Conservation (phyloP, 202 grass and related monocot genomes). For the Carex arenaria region DNA sequence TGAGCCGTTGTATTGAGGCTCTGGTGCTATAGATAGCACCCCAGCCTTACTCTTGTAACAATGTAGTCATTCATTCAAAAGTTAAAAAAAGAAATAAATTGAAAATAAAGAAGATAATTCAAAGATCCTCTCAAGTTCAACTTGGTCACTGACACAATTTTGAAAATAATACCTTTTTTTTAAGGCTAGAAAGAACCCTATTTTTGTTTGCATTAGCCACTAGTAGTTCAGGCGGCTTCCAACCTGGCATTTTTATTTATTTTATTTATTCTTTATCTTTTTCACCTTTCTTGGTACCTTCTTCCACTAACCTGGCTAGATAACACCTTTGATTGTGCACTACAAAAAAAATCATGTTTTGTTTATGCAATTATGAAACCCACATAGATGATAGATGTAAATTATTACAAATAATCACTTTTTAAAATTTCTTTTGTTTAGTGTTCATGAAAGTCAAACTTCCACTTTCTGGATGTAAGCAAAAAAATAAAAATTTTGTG, state of each 20-base stretch:
- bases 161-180: background rate
- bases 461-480: background rate
- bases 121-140: background rate
- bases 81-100: background rate
- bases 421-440: background rate
- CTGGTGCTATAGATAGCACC: no score
- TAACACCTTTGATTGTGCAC: background rate
- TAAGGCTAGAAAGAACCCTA: background rate
- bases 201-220: slow-evolving; percentile 2
- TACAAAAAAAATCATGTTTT: background rate
- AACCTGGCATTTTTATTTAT: background rate
- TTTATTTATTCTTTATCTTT: slow-evolving; percentile 16
- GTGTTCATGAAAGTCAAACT: background rate
- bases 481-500: background rate
- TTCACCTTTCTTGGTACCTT: slow-evolving; percentile 2
- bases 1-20: no score
- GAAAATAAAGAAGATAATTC: background rate
- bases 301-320: background rate
- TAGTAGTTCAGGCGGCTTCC: background rate
- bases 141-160: background rate
- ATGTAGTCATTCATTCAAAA: no score
- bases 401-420: background rate
- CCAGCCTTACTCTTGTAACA: no score
- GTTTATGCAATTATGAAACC: background rate
- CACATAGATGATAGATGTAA: background rate